Base-by-base conservation (phyloP, 2,329 filamentous ascomycete genomes). In the Colletotrichum musae region DNA sequence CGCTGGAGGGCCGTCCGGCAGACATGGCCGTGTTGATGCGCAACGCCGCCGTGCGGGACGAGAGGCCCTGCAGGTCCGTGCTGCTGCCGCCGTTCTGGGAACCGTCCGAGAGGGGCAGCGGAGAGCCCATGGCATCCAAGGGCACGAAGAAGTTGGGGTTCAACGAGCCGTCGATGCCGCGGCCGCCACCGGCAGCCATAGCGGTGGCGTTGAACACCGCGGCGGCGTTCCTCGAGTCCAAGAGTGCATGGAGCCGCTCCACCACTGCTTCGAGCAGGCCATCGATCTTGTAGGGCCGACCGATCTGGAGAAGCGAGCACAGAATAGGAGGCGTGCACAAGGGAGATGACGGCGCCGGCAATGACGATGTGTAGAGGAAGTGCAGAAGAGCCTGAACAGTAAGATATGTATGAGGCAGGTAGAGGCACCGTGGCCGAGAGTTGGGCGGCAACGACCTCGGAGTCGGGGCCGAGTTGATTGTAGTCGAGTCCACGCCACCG, bases 171-270 rank as follows among this genome's bases (percentile, higher is more conserved):
- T 92, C 91, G 32, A 95, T 93, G 56, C 93, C 93, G 56, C 94
- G 90, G 0, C 96, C 96, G 28, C 96, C 95, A 12, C 96, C 96
- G 1, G 96, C 96, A 0, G 95, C 96, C 96, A 98, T 98, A 61
- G 96, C 96, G 0, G 95, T 96, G 0, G 96, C 96, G 73, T 99
- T 99, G 85, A 99, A 99, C 0, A 99, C 95, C 6, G 96, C 96
- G 0, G 96, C 96, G 0, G 96, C 95, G 74, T 98, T 99, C 54
- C 95, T 89, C 56, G 94, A 96, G 78, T 99, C 96, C 4, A 99
- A 88, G 0, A 97, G 89, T 36, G 93, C 88, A 76, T 99, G 96
- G 0, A 99, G 86, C 7, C 95, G 90, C 80, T 98, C 94, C 10
- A 98, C 94, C 2, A 97, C 94, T 0, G 94, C 94, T 82, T 99